Percentiles rank a stretch among this genome's conserved stretches.
These are phyloP conservation scores for Talaromyces thailandensis DNA, from an alignment of 495 filamentous ascomycete genomes.

Conservation along the genomic window DNA sequence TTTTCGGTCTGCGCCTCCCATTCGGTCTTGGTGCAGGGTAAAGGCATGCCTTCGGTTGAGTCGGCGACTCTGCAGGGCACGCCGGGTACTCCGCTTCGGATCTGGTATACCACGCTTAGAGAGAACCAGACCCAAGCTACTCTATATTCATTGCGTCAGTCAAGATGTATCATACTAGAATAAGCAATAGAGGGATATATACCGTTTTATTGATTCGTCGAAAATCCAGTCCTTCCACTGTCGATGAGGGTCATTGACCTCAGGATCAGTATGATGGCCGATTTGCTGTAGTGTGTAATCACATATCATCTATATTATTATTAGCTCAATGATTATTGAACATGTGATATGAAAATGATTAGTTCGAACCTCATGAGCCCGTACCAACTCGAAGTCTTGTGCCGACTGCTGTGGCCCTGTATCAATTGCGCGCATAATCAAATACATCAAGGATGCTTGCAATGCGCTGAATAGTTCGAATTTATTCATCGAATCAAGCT, in stretches of 20 bases:
- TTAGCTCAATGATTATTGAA: background rate
- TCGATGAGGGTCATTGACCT: background rate
- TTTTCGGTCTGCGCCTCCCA: conserved; percentile 6
- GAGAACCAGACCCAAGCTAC: conserved; percentile 6
- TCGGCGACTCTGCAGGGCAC: background rate
- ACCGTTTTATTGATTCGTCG: conserved; percentile 3
- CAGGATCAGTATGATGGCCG: background rate
- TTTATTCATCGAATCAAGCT: background rate
- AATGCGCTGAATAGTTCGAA: conserved; percentile 3
- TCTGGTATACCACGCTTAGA: conserved; percentile 4
- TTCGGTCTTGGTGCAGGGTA: conserved; percentile 2
- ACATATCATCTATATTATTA: background rate
- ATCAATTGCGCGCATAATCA: conserved; percentile 7
- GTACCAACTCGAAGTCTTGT: background rate
- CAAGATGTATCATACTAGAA: background rate
- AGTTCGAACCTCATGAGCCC: background rate
- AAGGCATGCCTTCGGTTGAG: background rate
- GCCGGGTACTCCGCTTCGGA: background rate
- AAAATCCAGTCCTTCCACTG: conserved; percentile 9
- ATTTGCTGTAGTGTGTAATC: background rate
- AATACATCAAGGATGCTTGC: conserved; percentile 3
- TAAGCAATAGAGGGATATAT: background rate
- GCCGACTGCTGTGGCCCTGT: background rate
- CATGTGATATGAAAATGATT: background rate
- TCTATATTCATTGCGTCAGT: background rate